Evolutionary conservation across 2,329 filamentous ascomycete species (phyloP), one percentile per base, ranked within the genome.

Genomic region (Sporothrix mexicana): DNA sequence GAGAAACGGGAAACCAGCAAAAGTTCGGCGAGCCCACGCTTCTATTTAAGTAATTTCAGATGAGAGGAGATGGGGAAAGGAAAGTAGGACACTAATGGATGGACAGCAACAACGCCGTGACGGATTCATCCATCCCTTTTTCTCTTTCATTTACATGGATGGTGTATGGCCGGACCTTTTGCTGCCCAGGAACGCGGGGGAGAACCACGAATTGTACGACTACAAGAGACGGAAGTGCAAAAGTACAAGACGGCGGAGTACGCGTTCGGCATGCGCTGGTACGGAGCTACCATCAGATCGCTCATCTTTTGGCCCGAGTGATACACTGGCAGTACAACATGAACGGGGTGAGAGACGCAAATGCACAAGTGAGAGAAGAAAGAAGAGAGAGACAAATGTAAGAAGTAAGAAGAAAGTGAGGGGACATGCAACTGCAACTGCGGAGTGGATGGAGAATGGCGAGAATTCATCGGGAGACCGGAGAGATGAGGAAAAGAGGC

Each of bases 321-420:
- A 36, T 62, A 62, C 57, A 41, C 41, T 15, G n/a, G 30, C 57
- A 62, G 57, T 62, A 62, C 57, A 62, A 62, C 57, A 43, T 62
- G 30, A 12, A 17, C 51, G 20, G 51, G 23, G 17, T 36, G 51
- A 9, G n/a, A 36, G 51, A 53, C 8, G 20, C 51, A 17, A 47
- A 20, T 20, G 7, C 20, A 53, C 17, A 53, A 17, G 7, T 53
- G 3, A 17, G 15, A 15, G 3, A 3, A 3, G 10, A 43, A 36
- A 36, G 5, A 36, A 36, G 51, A 5, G n/a, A 36, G 51, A 53
- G 51, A 53, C 51, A 17, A 47, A 20, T 20, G 7, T 53, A 20
- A 53, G 49, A 51, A 15, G 4, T 51, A 1, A 13, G 15, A 15
- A 10, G 1, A 7, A 43, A 43, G 25, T 57, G 55, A 57, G 55